These are phyloP conservation scores for Fusarium nurragi DNA, from an alignment of 2,329 filamentous ascomycete species.

Conservation along the genomic window DNA sequence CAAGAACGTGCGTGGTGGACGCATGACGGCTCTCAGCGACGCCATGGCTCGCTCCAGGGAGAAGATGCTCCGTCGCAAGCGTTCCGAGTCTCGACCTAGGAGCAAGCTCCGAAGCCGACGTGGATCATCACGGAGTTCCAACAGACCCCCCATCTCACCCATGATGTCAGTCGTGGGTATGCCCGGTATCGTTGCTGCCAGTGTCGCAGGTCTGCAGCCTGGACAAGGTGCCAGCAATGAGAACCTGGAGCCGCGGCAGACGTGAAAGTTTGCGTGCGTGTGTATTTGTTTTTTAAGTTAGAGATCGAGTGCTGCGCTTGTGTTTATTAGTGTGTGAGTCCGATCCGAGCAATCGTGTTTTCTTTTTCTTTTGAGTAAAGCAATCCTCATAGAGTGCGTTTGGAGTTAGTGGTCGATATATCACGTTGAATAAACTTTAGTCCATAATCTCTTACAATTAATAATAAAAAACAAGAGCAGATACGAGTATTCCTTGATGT, in stretches of 20 bases:
- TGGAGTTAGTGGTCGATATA: slow-evolving; percentile 18
- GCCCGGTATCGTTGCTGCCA: slow-evolving; percentile 36
- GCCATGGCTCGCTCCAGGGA: slow-evolving; percentile 30
- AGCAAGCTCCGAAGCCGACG: slow-evolving; percentile 32
- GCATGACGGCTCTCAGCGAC: slow-evolving; percentile 33
- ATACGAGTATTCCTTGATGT: neutral
- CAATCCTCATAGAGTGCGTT: slow-evolving; percentile 5
- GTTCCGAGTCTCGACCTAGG: slow-evolving; percentile 30
- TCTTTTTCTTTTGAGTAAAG: neutral
- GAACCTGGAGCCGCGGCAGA: slow-evolving; percentile 14
- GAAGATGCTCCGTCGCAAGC: slow-evolving; percentile 33
- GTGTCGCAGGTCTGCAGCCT: slow-evolving; percentile 26
- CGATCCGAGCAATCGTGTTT: slow-evolving; percentile 27
- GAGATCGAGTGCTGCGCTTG: slow-evolving; percentile 22
- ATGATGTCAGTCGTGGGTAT: slow-evolving; percentile 38
- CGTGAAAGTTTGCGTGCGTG: neutral
- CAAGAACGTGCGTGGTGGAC: slow-evolving; percentile 28
- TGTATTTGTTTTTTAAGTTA: neutral
- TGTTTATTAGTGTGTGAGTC: slow-evolving; percentile 12
- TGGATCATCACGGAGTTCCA: slow-evolving; percentile 33
- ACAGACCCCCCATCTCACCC: slow-evolving; percentile 33
- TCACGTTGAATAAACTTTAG: neutral
- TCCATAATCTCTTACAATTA: neutral
- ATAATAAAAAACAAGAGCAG: neutral
- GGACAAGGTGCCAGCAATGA: slow-evolving; percentile 13